phyloP scores from a whole-genome alignment of 306 rosid genomes.

The Cucurbita pepo region DNA sequence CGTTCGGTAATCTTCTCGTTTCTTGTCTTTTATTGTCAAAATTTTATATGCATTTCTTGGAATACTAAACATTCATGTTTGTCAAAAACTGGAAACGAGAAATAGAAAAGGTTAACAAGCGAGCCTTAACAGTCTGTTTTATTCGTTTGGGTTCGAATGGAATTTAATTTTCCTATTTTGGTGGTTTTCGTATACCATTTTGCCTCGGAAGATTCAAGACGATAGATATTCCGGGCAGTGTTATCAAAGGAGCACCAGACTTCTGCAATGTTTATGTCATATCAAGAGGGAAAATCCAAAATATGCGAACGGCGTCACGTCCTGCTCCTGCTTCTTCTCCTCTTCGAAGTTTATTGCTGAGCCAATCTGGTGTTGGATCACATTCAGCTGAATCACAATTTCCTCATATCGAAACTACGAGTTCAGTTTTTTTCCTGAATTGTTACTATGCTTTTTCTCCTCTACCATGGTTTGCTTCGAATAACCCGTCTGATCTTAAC shows the following conservation, averaged over 20 bases:
- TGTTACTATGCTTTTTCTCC: neutral
- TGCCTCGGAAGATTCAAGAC: constrained; percentile 63
- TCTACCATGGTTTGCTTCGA: neutral
- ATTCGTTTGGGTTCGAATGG: neutral
- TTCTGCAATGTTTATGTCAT: constrained; percentile 68
- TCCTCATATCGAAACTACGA: neutral
- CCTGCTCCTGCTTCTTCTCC: constrained; percentile 48
- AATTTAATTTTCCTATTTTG: neutral
- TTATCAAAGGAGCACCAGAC: constrained; percentile 76
- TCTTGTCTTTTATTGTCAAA: neutral
- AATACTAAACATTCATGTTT: neutral
- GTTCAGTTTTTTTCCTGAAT: constrained; percentile 18
- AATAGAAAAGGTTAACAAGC: neutral
- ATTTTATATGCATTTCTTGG: neutral
- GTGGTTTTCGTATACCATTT: neutral
- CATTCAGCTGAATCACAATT: constrained; percentile 15
- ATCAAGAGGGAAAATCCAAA: constrained; percentile 60
- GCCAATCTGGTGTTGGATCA: constrained; percentile 15
- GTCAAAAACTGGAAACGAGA: neutral
- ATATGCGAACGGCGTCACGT: constrained; percentile 63
- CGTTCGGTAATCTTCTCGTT: neutral
- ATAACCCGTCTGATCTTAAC: neutral
- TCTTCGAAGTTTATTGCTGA: constrained; percentile 16
- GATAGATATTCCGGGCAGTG: constrained; percentile 51
- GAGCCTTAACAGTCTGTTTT: neutral